A percentile compares a stretch with the other conserved stretches of the same genome.
These are phyloP conservation scores for Teratosphaeria zuluensis DNA, from an alignment of 2,329 filamentous ascomycete genomes.

Conservation along the genomic window DNA sequence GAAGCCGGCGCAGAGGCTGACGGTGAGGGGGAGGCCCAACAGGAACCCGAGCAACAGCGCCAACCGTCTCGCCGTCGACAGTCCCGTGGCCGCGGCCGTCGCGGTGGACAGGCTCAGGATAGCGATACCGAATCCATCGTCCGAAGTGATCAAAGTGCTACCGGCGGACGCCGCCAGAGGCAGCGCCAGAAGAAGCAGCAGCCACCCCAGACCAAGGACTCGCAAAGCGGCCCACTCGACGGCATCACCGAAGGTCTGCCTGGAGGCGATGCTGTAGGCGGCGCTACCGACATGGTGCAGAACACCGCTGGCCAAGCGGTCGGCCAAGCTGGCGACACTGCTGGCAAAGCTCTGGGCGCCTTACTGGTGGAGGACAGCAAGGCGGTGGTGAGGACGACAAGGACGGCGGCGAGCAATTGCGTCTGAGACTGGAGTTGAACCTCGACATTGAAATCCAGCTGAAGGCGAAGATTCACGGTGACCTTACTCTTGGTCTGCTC, in stretches of 20 bases:
- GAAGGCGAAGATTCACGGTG: conserved; percentile 57
- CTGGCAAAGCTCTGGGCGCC: conserved; percentile 37
- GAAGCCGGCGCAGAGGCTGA: conserved; percentile 28
- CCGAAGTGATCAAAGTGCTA: conserved; percentile 43
- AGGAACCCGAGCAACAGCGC: conserved; percentile 28
- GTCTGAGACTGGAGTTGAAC: conserved; percentile 50
- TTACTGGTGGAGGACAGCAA: conserved; percentile 33
- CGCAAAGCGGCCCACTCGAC: conserved; percentile 41
- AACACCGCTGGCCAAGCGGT: conserved; percentile 41
- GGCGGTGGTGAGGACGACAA: conserved; percentile 26
- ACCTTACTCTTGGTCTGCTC: conserved; percentile 48
- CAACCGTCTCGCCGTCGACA: conserved; percentile 39
- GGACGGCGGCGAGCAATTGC: conserved; percentile 42
- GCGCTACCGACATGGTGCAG: conserved; percentile 47
- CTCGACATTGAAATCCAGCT: conserved; percentile 54
- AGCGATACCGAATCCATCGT: conserved; percentile 46
- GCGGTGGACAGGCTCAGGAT: conserved; percentile 25
- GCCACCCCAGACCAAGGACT: conserved; percentile 28
- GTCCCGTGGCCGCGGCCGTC: conserved; percentile 41
- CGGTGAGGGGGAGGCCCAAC: conserved; percentile 37
- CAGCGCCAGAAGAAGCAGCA: conserved; percentile 43
- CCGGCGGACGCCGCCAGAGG: conserved; percentile 47
- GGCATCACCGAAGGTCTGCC: conserved; percentile 46
- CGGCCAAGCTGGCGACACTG: conserved; percentile 35
- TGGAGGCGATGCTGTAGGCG: conserved; percentile 43